Evolutionary conservation across 2,329 filamentous ascomycete genomes (phyloP), one percentile per base, ranked within the genome.

Genomic region (Dendrostoma leiphaemia): DNA sequence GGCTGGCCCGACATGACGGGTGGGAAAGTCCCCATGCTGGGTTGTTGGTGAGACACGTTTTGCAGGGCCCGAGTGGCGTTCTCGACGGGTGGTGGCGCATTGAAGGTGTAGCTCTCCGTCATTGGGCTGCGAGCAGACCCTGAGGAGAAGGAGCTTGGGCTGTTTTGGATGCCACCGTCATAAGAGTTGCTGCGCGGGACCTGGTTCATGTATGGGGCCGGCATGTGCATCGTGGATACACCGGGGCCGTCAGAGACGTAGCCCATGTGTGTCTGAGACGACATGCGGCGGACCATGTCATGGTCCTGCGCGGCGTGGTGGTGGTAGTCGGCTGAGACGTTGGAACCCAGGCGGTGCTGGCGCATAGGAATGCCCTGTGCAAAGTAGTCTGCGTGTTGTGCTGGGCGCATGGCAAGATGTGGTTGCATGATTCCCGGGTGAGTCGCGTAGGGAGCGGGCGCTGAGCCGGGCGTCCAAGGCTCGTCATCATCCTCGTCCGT

Each of bases 211-310:
- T 48, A 45, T 24, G 74, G 76, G 10, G 80, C n/a, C n/a, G n/a
- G n/a, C n/a, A n/a, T 76, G 67, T 80, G 82, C 76, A 85, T 80
- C 12, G 81, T 85, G 29, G 81, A 82, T 6, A 86, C 78, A 12
- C 78, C 81, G 9, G 83, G 82, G 61, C 85, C 85, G 64, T 75
- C 78, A 59, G 84, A 83, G 1, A 85, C 75, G 61, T 84, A 87
- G 64, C 77, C 83, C 6, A 75, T 73, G 67, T 80, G 69, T 64
- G 73, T 76, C 5, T 74, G 62, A n/a, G 74, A 41, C 29, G 54
- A 57, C 46, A 54, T 71, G 50, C 77, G 74, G 59, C 79, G 78
- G 45, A 80, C 64, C 64, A 82, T 74, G 17, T 76, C 54, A 13
- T 50, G 46, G 17, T 48, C 15, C 47, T 51, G 54, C 50, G 53